Evolutionary conservation across 2,329 filamentous ascomycete species (phyloP).

Genomic region (Plectosphaerella cucumerina): DNA sequence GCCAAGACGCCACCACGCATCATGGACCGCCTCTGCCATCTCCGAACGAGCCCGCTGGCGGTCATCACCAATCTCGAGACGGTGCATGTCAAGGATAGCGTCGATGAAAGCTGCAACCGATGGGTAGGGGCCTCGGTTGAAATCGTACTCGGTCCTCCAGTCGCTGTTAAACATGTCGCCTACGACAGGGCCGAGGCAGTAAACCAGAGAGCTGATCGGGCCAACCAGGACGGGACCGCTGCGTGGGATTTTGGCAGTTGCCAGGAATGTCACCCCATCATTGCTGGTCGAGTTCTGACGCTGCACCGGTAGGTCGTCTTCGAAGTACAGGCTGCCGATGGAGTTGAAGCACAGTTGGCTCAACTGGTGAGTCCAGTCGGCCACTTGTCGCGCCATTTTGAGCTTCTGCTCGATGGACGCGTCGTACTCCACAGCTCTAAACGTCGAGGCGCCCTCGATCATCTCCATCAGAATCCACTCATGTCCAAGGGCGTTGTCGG

Average conservation of each 20-base stretch:
- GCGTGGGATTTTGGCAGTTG: too few relatives aligned
- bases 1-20: too few relatives aligned
- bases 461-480: slow-evolving; percentile 36
- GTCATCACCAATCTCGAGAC: neutral
- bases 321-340: neutral
- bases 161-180: neutral
- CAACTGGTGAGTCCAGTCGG: neutral
- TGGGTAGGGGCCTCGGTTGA: neutral
- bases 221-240: too few relatives aligned
- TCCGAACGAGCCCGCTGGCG: neutral
- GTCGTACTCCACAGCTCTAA: slow-evolving; percentile 16
- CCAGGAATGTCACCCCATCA: too few relatives aligned
- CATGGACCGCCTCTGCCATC: neutral
- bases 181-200: neutral
- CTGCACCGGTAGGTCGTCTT: neutral
- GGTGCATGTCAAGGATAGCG: neutral
- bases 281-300: too few relatives aligned
- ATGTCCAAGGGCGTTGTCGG: slow-evolving; percentile 28
- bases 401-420: slow-evolving; percentile 27
- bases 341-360: neutral
- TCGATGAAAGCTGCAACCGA: neutral
- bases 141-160: neutral
- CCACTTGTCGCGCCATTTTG: neutral
- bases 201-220: too few relatives aligned
- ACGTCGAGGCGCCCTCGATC: slow-evolving; percentile 18